These are phyloP conservation scores for Tricholoma flavovirens DNA, from an alignment of 768 basidiomycete genomes.

Conservation along the genomic window DNA sequence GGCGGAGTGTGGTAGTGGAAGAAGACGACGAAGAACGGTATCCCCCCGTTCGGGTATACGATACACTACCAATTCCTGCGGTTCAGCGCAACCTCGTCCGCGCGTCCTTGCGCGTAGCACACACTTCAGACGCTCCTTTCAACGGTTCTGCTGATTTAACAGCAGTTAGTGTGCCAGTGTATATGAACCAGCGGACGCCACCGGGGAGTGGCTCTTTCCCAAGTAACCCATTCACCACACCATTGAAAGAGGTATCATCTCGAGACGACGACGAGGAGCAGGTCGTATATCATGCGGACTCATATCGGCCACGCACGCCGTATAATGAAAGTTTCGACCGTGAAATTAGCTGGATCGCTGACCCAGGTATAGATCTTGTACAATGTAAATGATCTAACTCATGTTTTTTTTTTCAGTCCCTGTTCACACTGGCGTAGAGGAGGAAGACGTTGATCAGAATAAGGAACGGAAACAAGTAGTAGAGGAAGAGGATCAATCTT, in stretches of 20 bases:
- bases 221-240: slow-evolving; percentile 68
- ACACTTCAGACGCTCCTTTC: slow-evolving; percentile 52
- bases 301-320: slow-evolving; percentile 42
- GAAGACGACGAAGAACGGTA: slow-evolving; percentile 60
- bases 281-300: slow-evolving; percentile 58
- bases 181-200: slow-evolving; percentile 38
- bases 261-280: slow-evolving; percentile 67
- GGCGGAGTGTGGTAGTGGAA: slow-evolving; percentile 64
- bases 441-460: background rate
- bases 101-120: slow-evolving; percentile 33
- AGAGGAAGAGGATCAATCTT: slow-evolving; percentile 29
- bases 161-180: slow-evolving; percentile 45
- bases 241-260: slow-evolving; percentile 54
- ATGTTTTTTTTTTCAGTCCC: slow-evolving; percentile 41
- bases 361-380: slow-evolving; percentile 48
- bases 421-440: background rate
- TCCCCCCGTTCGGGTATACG: slow-evolving; percentile 35
- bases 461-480: slow-evolving; percentile 34
- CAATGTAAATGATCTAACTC: slow-evolving; percentile 6
- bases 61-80: slow-evolving; percentile 37
- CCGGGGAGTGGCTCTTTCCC: slow-evolving; percentile 58
- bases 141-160: slow-evolving; percentile 39
- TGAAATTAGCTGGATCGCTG: slow-evolving; percentile 74
- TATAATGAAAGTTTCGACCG: slow-evolving; percentile 45
- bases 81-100: slow-evolving; percentile 32